Evolutionary conservation across 208 protist genomes (phyloP), one percentile per base, ranked within the genome.

Genomic region (Zelonia costaricensis): DNA sequence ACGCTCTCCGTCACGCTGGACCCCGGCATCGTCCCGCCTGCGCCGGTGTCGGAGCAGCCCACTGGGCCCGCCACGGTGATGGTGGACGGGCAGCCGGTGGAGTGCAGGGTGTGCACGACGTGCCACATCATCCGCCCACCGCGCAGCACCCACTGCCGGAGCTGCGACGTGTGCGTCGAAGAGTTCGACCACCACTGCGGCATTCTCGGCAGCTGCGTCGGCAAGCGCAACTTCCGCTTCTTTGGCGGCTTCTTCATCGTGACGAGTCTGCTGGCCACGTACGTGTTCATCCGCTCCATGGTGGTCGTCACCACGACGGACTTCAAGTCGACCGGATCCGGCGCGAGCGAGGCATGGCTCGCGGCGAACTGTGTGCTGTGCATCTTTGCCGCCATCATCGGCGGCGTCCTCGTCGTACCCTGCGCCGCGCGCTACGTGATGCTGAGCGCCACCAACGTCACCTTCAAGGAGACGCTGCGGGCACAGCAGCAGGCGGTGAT

Each of bases 101-200:
- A 69, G 51, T 85, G 77, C 61, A 84, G 84, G 45, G 64, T 90
- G 46, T 95, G 90, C 79, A 64, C 61, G n/a, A 94, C 84, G 43
- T 96, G 91, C 62, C 63, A 89, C 55, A 83, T 96, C 23, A 9
- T 82, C 7, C 82, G 91, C 1, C 91, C 91, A 0, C 88, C 88
- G 36, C 82, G 87, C 38, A 84, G 82, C 51, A 76, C 78, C 18
- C 91, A 96, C 68, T 96, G 91, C 63, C 62, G 62, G 13, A 77
- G 80, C 40, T 93, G 88, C 70, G 87, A 92, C 49, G 78, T 85
- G 20, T 96, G 91, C 69, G 86, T 96, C 18, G 76, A 91, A 44
- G 84, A 89, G 62, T 96, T 82, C 58, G 91, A 96, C 55, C 91
- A 96, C 58, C 85, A 94, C 74, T 96, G 91, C 60, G 70, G 64